Evolutionary conservation across 495 filamentous ascomycete species (phyloP), one percentile per base, ranked within the genome.

Genomic region (Collariella sp.): DNA sequence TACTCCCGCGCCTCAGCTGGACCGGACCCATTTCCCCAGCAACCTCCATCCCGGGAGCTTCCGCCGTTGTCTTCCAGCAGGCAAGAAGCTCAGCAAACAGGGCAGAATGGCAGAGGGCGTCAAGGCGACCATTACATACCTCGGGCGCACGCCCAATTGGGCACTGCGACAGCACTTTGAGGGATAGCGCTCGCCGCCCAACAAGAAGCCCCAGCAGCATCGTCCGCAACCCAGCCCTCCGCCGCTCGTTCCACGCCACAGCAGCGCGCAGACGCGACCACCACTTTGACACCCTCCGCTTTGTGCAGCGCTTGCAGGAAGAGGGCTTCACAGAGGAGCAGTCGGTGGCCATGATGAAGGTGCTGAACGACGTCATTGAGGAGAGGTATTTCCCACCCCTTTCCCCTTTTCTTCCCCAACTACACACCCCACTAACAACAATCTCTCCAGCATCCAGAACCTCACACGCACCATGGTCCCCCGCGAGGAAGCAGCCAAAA

Each of bases 201-300:
- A 19, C 38, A 11, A 40, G 41, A 23, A 19, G 38, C 23, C 24
- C 40, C 9, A 47, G 44, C 44, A 57, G 3, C 23, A 47, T 67
- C 43, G 58, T 58, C 29, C 61, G 54, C 43, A 59, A 64, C 54
- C 67, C 61, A 0, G 33, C 41, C 7, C 54, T 71, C 13, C 59
- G 67, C 18, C 69, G 79, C 31, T 63, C 74, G n/a, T 96, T 98
- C 70, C 86, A 87, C 66, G 78, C 83, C 10, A 85, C 86, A 0
- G 69, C 81, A 1, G 59, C 68, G 6, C 80, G 69, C 49, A 64
- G 66, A 7, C 78, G 84, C 33, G 91, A 96, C 64, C 93, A 99
- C 70, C 93, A 99, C 69, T 99, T 99, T 59, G 93, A 99, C 71
- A 99, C 93, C 0, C 77, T 99, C 50, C 95, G 95, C 71, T 96